phyloP scores from a whole-genome alignment of 768 basidiomycete species.

The Macrocybe gigantea region DNA sequence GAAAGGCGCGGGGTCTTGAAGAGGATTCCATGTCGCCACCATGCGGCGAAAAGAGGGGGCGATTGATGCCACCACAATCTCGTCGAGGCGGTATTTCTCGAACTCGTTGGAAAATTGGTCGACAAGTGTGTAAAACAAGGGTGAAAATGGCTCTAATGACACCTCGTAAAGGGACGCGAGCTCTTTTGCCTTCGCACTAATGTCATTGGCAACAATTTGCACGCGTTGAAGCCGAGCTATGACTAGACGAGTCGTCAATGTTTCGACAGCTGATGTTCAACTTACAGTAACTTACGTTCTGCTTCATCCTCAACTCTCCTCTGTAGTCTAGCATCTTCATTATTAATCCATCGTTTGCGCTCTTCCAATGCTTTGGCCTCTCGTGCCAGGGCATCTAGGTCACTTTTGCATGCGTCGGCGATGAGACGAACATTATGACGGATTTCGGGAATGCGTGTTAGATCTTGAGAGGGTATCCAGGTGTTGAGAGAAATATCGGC shows the following conservation, averaged over 20 bases:
- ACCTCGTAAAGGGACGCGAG: slow-evolving; percentile 61
- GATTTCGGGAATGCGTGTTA: slow-evolving; percentile 91
- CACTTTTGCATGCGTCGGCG: slow-evolving; percentile 71
- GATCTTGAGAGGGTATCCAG: slow-evolving; percentile 86
- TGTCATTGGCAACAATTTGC: slow-evolving; percentile 67
- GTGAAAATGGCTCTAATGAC: slow-evolving; percentile 68
- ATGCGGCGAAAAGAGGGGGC: slow-evolving; percentile 74
- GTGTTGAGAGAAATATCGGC: slow-evolving; percentile 68
- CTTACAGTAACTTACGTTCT: slow-evolving; percentile 45
- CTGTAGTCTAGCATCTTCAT: slow-evolving; percentile 66
- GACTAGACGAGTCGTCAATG: slow-evolving; percentile 36
- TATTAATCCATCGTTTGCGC: slow-evolving; percentile 62
- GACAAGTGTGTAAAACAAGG: slow-evolving; percentile 67
- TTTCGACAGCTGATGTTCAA: not conserved
- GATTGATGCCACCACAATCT: slow-evolving; percentile 90
- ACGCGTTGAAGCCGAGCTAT: slow-evolving; percentile 75
- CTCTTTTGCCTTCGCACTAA: slow-evolving; percentile 60
- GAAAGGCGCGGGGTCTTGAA: slow-evolving; percentile 66
- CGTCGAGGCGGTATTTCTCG: slow-evolving; percentile 74
- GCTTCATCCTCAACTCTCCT: slow-evolving; percentile 74
- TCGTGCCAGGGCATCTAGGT: slow-evolving; percentile 82
- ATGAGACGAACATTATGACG: slow-evolving; percentile 92
- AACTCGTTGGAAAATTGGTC: slow-evolving; percentile 70
- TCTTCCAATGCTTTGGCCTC: slow-evolving; percentile 85
- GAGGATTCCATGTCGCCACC: slow-evolving; percentile 76